Evolutionary conservation across 2,329 filamentous ascomycete genomes (phyloP).

Genomic region (Pseudocercospora crystallina): DNA sequence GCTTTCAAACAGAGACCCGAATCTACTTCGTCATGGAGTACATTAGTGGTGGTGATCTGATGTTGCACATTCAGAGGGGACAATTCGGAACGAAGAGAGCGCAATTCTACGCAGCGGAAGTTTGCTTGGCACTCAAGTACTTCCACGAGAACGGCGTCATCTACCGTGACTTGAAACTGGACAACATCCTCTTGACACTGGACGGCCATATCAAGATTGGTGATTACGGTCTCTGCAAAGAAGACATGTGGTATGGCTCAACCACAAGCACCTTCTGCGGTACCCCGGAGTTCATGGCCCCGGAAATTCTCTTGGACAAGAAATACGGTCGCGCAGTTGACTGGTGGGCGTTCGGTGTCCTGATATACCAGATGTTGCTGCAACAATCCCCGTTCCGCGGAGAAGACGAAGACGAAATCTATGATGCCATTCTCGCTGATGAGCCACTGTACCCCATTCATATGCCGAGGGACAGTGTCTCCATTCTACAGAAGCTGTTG

Average conservation of each 20-base stretch:
- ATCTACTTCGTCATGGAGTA: slow-evolving; percentile 99
- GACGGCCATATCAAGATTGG: slow-evolving; percentile 98
- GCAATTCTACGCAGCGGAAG: slow-evolving; percentile 97
- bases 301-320: slow-evolving; percentile 97
- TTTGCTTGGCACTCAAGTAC: slow-evolving; percentile 95
- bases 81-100: slow-evolving; percentile 94
- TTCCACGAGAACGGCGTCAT: slow-evolving; percentile 99
- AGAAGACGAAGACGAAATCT: slow-evolving; percentile 98
- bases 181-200: slow-evolving; percentile 88
- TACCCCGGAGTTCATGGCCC: slow-evolving; percentile 99
- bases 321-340: slow-evolving; percentile 97
- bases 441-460: slow-evolving; percentile 97
- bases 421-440: slow-evolving; percentile 95
- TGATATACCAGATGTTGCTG: slow-evolving; percentile 99
- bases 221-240: slow-evolving; percentile 98
- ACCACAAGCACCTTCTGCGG: slow-evolving; percentile 98
- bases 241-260: slow-evolving; percentile 99
- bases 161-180: slow-evolving; percentile 78
- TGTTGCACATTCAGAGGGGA: slow-evolving; percentile 97
- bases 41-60: slow-evolving; percentile 95
- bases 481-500: slow-evolving; percentile 94
- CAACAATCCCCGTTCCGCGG: slow-evolving; percentile 98
- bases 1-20: slow-evolving; percentile 97
- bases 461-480: slow-evolving; percentile 97
- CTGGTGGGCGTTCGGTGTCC: slow-evolving; percentile 98